Conservation (phyloP, 805 yeast species). For the Monosporozyma servazzii region DNA sequence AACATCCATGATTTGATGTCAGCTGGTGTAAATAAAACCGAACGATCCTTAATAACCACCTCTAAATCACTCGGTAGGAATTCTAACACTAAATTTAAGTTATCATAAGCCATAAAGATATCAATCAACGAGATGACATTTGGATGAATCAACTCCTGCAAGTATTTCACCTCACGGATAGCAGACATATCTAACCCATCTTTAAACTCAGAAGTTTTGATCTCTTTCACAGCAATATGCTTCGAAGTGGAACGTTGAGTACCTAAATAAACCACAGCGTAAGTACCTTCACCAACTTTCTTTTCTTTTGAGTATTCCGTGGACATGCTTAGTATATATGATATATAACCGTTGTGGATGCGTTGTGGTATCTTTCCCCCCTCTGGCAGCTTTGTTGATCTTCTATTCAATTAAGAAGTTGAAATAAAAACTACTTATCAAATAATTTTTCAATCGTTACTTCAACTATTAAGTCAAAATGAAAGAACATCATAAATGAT, state of each 20-base stretch:
- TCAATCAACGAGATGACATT: conserved; percentile 85
- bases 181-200: conserved; percentile 99
- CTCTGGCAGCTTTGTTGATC: not conserved
- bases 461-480: too few species aligned
- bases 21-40: conserved; percentile 67
- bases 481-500: too few species aligned
- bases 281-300: conserved; percentile 98
- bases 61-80: conserved; percentile 89
- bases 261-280: conserved; percentile 92
- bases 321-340: not conserved
- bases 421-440: not conserved
- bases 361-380: not conserved
- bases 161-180: conserved; percentile 79
- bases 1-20: conserved; percentile 90
- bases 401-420: not conserved
- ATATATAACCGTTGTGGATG: not conserved
- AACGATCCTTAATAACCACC: conserved; percentile 72
- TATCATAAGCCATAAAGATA: conserved; percentile 60
- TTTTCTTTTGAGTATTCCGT: conserved; percentile 37
- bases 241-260: conserved; percentile 39
- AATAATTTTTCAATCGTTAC: not conserved
- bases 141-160: conserved; percentile 68
- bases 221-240: conserved; percentile 85
- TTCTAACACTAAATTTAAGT: conserved; percentile 81
- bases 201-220: conserved; percentile 86